phyloP scores from a whole-genome alignment of 768 basidiomycete species.

The Peribolospora baueri region DNA sequence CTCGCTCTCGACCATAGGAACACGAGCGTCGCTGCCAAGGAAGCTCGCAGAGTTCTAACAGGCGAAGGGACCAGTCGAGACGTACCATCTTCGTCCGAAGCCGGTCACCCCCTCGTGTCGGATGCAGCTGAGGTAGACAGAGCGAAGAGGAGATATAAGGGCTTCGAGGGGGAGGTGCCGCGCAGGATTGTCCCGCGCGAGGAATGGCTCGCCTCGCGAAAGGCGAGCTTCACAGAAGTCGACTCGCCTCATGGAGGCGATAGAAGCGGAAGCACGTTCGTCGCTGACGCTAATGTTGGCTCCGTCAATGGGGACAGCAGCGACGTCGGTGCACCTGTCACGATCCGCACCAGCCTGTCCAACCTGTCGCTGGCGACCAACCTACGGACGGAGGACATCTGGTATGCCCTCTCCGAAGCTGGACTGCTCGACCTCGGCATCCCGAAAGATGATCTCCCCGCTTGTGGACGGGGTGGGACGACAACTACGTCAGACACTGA shows the following conservation, averaged over 20 bases:
- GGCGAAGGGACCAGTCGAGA: neutral
- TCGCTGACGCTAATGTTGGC: no score
- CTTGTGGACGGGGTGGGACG: no score
- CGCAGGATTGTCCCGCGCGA: conserved; percentile 1
- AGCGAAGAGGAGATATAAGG: conserved; percentile 16
- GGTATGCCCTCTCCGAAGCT: conserved; percentile 69
- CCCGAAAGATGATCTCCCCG: no score
- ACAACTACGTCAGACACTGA: no score
- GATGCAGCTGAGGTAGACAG: no score
- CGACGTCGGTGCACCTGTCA: neutral
- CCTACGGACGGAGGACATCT: conserved; percentile 58
- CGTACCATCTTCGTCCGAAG: conserved; percentile 33
- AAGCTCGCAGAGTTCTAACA: neutral
- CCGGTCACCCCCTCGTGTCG: conserved; percentile 12
- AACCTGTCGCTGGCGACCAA: conserved; percentile 59
- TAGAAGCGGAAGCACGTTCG: neutral
- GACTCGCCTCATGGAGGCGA: neutral
- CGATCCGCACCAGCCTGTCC: conserved; percentile 28
- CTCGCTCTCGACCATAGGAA: conserved; percentile 17
- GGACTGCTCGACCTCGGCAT: conserved; percentile 26
- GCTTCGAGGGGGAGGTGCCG: conserved; percentile 46
- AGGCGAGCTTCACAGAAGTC: neutral
- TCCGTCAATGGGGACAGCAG: neutral
- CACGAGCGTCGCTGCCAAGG: neutral
- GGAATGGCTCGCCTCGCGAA: neutral